A percentile compares a stretch with the other conserved stretches of the same genome.
Conservation (phyloP, 2,329 filamentous ascomycete genomes). For the Sporothrix phasma region DNA sequence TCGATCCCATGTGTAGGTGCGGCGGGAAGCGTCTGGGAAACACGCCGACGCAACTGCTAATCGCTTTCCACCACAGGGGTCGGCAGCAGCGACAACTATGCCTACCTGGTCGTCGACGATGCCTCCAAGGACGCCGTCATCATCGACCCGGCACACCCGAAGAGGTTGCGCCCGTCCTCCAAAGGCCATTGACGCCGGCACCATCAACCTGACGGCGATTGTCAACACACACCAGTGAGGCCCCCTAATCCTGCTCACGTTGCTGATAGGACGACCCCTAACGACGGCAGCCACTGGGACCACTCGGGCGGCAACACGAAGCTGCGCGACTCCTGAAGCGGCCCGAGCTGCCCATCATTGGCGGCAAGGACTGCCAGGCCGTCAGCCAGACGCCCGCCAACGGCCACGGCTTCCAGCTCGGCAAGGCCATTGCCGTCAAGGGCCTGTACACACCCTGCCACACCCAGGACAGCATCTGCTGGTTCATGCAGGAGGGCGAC, state of each 20-base stretch:
- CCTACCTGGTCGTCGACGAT: constrained; percentile 71
- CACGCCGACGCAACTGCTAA: too few relatives aligned
- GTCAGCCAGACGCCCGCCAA: constrained; percentile 71
- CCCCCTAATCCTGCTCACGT: too few relatives aligned
- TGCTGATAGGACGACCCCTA: background rate
- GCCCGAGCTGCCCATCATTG: constrained; percentile 64
- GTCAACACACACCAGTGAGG: constrained; percentile 97
- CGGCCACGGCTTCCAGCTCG: constrained; percentile 70
- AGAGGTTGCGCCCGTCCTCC: constrained; percentile 54
- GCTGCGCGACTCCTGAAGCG: constrained; percentile 46
- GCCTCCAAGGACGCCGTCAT: constrained; percentile 69
- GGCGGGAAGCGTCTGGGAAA: too few relatives aligned
- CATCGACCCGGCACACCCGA: constrained; percentile 69
- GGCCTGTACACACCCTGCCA: constrained; percentile 95
- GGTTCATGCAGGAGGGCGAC: constrained; percentile 71
- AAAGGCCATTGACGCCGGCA: constrained; percentile 60
- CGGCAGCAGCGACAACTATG: constrained; percentile 72
- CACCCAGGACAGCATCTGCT: constrained; percentile 98
- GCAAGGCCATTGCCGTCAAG: constrained; percentile 65
- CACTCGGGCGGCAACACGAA: constrained; percentile 87
- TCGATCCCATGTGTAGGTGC: constrained; percentile 76
- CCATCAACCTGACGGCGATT: constrained; percentile 77
- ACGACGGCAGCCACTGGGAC: constrained; percentile 66
- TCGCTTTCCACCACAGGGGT: constrained; percentile 45
- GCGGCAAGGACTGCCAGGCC: constrained; percentile 67